Evolutionary conservation across 371 early-diverging fungal species (phyloP).

Genomic region (Mortierella sp.): DNA sequence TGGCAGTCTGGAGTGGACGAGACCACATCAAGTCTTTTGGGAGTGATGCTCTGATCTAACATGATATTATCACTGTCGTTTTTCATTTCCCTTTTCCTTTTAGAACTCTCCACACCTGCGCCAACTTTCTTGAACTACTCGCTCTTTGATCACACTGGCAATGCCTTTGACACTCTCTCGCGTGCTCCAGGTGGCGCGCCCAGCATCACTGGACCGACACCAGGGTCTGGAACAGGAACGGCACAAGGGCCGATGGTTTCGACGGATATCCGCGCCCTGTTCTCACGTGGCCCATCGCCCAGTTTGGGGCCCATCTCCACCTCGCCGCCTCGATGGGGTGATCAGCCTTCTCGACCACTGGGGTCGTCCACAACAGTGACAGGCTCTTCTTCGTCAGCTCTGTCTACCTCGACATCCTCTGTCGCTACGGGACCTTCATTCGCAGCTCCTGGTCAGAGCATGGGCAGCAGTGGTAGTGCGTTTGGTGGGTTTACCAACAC

Average conservation of each 20-base stretch:
- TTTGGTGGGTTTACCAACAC: background rate
- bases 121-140: constrained; percentile 45
- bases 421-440: too few species aligned
- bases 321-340: constrained; percentile 50
- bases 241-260: constrained; percentile 29
- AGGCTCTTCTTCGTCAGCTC: constrained; percentile 7
- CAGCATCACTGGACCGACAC: background rate
- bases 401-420: too few species aligned
- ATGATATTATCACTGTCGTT: background rate
- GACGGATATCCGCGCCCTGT: constrained; percentile 38
- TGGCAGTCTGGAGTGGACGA: background rate
- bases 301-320: constrained; percentile 32
- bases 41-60: background rate
- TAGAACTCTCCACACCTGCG: constrained; percentile 29
- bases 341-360: constrained; percentile 34
- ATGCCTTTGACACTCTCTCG: constrained; percentile 42
- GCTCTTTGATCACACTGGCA: constrained; percentile 40
- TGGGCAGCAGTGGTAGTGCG: background rate
- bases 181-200: constrained; percentile 15
- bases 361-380: background rate
- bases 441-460: too few species aligned
- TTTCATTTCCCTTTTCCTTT: background rate
- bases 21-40: background rate
- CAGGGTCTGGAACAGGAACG: background rate
- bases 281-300: constrained; percentile 26